Evolutionary conservation across 2,329 filamentous ascomycete genomes (phyloP).

Genomic region (Phoma herbarum): DNA sequence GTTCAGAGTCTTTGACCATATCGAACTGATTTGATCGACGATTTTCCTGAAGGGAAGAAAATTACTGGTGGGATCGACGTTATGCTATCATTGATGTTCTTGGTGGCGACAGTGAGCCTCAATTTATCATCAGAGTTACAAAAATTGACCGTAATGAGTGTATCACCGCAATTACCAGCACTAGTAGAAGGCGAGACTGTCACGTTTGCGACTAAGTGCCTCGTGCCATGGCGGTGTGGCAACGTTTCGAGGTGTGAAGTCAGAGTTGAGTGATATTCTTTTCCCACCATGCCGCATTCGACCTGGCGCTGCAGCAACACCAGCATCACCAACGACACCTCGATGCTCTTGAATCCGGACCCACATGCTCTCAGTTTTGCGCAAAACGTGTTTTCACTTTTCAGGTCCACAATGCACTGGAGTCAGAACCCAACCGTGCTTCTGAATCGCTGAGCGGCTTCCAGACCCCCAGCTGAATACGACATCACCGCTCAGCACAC

Average conservation of each 20-base stretch:
- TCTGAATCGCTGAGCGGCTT: neutral
- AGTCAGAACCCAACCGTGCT: neutral
- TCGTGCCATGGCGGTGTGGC: neutral
- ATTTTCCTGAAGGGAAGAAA: no score
- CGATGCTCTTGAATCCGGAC: neutral
- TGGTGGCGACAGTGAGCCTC: no score
- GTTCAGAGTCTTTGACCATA: no score
- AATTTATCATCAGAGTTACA: no score
- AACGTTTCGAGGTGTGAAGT: neutral
- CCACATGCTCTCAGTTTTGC: neutral
- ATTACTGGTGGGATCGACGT: no score
- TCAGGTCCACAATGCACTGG: neutral
- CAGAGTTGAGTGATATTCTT: neutral
- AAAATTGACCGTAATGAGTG: no score
- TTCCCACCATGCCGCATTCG: conserved; percentile 4
- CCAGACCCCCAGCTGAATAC: neutral
- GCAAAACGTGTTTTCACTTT: neutral
- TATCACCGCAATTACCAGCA: no score
- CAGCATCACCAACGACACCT: neutral
- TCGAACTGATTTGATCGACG: no score
- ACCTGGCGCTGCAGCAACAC: neutral
- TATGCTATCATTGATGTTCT: no score
- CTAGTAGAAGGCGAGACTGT: neutral
- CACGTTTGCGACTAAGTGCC: neutral
- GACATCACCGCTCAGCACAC: conserved; percentile 1